These are phyloP conservation scores for Dentipellis sp. DNA, from an alignment of 768 basidiomycete species.

Conservation along the genomic window DNA sequence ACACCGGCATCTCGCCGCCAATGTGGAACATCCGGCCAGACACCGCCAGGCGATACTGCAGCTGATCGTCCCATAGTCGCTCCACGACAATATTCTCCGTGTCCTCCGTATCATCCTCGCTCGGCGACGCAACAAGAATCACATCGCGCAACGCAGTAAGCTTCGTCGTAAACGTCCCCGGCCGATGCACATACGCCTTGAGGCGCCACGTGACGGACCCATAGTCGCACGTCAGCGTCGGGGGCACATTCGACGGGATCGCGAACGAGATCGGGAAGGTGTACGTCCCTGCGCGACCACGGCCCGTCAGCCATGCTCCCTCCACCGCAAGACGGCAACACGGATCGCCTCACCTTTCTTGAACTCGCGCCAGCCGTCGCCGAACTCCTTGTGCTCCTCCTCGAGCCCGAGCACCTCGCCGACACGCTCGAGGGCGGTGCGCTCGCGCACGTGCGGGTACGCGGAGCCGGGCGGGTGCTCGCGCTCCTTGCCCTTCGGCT, in stretches of 20 bases:
- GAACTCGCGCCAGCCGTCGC: constrained; percentile 77
- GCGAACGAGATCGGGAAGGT: constrained; percentile 91
- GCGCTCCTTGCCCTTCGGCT: constrained; percentile 11
- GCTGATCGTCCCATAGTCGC: constrained; percentile 83
- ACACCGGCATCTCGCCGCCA: constrained; percentile 73
- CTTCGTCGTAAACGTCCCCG: constrained; percentile 71
- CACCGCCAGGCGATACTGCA: constrained; percentile 72
- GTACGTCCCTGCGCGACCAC: constrained; percentile 56
- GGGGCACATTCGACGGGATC: constrained; percentile 72
- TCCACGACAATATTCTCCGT: constrained; percentile 74
- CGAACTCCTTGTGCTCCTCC: constrained; percentile 32
- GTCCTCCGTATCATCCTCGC: constrained; percentile 83
- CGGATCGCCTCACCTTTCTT: constrained; percentile 54
- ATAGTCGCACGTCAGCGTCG: constrained; percentile 63
- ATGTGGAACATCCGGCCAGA: constrained; percentile 72
- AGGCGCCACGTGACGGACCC: constrained; percentile 76
- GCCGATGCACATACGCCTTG: constrained; percentile 75
- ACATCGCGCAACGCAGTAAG: constrained; percentile 65
- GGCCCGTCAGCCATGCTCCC: neutral
- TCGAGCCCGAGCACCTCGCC: constrained; percentile 33
- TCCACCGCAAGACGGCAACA: neutral
- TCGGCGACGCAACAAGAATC: constrained; percentile 61
- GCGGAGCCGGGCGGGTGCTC: constrained; percentile 14
- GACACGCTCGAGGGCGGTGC: constrained; percentile 25
- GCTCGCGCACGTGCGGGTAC: constrained; percentile 18